phyloP scores from a whole-genome alignment of 805 yeast species.

The Candida gorgasii region DNA sequence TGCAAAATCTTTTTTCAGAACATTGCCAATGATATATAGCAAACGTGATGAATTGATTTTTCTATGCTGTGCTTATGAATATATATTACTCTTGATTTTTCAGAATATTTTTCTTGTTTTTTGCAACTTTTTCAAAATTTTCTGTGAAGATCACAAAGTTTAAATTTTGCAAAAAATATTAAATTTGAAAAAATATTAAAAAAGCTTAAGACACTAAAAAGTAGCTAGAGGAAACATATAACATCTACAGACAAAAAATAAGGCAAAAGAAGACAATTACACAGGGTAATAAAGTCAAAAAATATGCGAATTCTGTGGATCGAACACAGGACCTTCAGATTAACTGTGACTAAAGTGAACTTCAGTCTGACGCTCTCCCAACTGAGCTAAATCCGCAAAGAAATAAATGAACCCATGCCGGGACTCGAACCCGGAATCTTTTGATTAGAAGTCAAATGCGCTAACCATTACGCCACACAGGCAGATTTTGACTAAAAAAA shows the following conservation, averaged over 20 bases:
- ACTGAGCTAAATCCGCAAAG: conserved; percentile 36
- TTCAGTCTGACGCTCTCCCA: conserved; percentile 42
- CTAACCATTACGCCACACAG: conserved; percentile 67
- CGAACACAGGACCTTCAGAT: conserved; percentile 86
- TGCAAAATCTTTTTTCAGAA: conserved; percentile 18
- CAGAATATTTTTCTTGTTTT: background rate
- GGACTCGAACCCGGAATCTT: conserved; percentile 68
- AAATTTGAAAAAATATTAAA: background rate
- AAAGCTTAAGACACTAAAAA: background rate
- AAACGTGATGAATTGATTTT: too few relatives aligned
- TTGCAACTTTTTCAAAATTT: background rate
- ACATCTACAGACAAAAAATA: background rate
- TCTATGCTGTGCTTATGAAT: too few relatives aligned
- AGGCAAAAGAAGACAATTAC: background rate
- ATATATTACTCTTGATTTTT: background rate
- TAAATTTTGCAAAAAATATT: background rate
- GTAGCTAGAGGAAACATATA: background rate
- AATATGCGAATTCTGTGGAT: conserved; percentile 66
- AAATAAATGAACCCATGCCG: conserved; percentile 41
- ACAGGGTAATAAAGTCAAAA: conserved; percentile 12
- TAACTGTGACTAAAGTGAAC: conserved; percentile 30
- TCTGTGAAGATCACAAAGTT: background rate
- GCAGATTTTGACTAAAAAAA: conserved; percentile 24
- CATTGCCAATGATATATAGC: background rate
- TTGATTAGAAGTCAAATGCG: conserved; percentile 70